A percentile compares a stretch with the other conserved stretches of the same genome.
Conservation (phyloP, 345 rosid species). For the Gossypium sturtianum region DNA sequence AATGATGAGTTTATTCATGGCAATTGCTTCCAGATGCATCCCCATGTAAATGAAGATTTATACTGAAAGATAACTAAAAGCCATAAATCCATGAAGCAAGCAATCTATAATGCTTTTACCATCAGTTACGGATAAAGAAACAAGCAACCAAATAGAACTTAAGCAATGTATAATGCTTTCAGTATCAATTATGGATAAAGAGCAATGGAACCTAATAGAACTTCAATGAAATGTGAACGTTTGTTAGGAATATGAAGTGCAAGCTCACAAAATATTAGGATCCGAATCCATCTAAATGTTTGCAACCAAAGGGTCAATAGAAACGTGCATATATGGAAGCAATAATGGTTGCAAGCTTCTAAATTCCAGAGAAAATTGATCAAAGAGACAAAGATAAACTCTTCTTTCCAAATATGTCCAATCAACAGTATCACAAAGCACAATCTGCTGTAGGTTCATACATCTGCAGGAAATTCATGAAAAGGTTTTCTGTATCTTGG, state of each 20-base stretch:
- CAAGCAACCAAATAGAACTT: no score
- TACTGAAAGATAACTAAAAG: background rate
- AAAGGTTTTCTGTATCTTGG: background rate
- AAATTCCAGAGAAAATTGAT: background rate
- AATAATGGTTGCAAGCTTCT: background rate
- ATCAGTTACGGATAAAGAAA: no score
- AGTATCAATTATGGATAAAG: no score
- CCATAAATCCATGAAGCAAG: background rate
- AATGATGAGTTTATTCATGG: background rate
- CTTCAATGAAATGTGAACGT: background rate
- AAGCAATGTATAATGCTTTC: no score
- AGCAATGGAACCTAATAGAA: background rate
- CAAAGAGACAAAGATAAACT: background rate
- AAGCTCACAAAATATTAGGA: background rate
- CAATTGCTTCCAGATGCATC: background rate
- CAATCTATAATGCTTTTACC: background rate
- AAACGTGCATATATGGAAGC: background rate
- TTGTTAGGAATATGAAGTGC: background rate
- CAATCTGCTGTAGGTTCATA: background rate
- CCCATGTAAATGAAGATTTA: background rate
- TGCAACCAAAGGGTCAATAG: background rate
- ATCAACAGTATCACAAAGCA: background rate
- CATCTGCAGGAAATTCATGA: background rate
- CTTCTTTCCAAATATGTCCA: background rate
- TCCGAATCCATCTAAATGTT: background rate